Evolutionary conservation across 306 rosid species (phyloP).

Genomic region (Lablab purpureus): DNA sequence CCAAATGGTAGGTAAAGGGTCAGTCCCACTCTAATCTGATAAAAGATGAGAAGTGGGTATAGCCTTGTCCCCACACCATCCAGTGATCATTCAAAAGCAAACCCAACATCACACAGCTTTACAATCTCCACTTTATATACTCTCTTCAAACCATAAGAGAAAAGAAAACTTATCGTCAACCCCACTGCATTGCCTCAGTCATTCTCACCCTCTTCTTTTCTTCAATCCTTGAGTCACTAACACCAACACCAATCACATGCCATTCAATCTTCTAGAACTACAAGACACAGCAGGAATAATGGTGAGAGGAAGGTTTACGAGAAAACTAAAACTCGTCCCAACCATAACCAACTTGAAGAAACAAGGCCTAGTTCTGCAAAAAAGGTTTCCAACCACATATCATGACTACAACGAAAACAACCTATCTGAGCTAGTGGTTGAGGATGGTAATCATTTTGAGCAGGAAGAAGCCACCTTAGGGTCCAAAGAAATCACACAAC

Average conservation of each 20-base stretch:
- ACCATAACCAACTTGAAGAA: slow-evolving; percentile 64
- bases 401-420: slow-evolving; percentile 51
- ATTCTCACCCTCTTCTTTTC: slow-evolving; percentile 48
- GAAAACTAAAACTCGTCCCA: slow-evolving; percentile 68
- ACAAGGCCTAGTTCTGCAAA: slow-evolving; percentile 66
- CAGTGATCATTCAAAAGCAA: slow-evolving; percentile 61
- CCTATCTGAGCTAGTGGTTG: slow-evolving; percentile 45
- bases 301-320: slow-evolving; percentile 66
- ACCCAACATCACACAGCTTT: slow-evolving; percentile 53
- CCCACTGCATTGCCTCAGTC: slow-evolving; percentile 51
- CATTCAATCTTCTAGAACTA: slow-evolving; percentile 44
- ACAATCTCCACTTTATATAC: slow-evolving; percentile 57
- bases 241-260: slow-evolving; percentile 47
- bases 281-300: slow-evolving; percentile 54
- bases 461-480: slow-evolving; percentile 49
- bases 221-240: slow-evolving; percentile 41
- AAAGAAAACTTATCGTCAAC: slow-evolving; percentile 41
- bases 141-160: slow-evolving; percentile 51
- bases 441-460: slow-evolving; percentile 51
- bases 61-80: slow-evolving; percentile 62
- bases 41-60: slow-evolving; percentile 46
- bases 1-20: slow-evolving; percentile 76
- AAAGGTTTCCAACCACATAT: slow-evolving; percentile 47
- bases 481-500: slow-evolving; percentile 18
- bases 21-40: slow-evolving; percentile 51